Percentiles rank a stretch among this genome's conserved stretches.
phyloP scores from a whole-genome alignment of 2,329 filamentous ascomycete species.

The Hymenoscyphus salicellus region DNA sequence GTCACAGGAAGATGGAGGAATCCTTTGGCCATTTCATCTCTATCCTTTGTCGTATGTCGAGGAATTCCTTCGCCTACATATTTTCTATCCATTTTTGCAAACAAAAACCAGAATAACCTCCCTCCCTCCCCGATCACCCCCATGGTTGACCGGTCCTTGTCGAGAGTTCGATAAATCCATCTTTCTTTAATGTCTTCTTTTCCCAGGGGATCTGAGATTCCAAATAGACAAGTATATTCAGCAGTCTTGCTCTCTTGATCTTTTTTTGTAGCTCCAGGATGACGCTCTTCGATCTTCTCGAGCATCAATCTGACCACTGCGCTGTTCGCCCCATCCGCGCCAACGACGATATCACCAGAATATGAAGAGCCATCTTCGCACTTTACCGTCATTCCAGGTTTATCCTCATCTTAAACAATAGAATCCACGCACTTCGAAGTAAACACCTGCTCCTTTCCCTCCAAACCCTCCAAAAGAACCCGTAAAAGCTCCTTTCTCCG shows the following conservation, averaged over 20 bases:
- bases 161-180: not conserved
- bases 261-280: not conserved
- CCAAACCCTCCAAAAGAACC: slow-evolving; percentile 18
- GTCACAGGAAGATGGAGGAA: slow-evolving; percentile 17
- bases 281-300: not conserved
- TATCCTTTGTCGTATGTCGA: slow-evolving; percentile 4
- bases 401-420: slow-evolving; percentile 14
- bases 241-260: not conserved
- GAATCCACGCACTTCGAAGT: slow-evolving; percentile 25
- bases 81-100: slow-evolving; percentile 4
- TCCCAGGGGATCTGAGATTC: not conserved
- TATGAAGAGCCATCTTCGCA: slow-evolving; percentile 25
- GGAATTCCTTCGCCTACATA: slow-evolving; percentile 1
- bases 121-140: not conserved
- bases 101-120: slow-evolving; percentile 8
- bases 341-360: slow-evolving; percentile 29
- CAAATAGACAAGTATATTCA: slow-evolving; percentile 5
- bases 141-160: not conserved
- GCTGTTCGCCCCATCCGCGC: slow-evolving; percentile 32
- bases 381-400: slow-evolving; percentile 17
- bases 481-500: slow-evolving; percentile 18
- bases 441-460: slow-evolving; percentile 25
- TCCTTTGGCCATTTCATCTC: slow-evolving; percentile 13
- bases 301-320: slow-evolving; percentile 21
- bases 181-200: not conserved